A percentile compares a stretch with the other conserved stretches of the same genome.
Evolutionary conservation across 73 alveolate genomes (phyloP).

Genomic region (Effrenium voratum): DNA sequence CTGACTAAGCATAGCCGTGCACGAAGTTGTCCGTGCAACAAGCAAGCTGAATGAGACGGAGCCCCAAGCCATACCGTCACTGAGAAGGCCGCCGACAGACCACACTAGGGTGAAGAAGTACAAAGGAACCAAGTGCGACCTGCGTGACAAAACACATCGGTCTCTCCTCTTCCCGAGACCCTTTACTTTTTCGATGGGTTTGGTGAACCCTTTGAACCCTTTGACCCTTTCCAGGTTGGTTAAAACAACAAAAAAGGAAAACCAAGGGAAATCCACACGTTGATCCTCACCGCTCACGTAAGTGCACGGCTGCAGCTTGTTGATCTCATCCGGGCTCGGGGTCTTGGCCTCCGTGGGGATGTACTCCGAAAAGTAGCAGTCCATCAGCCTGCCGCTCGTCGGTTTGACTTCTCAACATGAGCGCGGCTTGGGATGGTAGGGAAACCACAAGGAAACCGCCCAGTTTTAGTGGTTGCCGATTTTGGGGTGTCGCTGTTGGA

Average conservation of each 20-base stretch:
- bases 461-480: too few relatives aligned
- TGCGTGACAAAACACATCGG: background rate
- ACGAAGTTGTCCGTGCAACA: too few relatives aligned
- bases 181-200: background rate
- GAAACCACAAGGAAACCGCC: too few relatives aligned
- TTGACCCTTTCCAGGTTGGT: background rate
- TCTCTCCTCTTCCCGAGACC: background rate
- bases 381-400: slow-evolving; percentile 95
- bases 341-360: slow-evolving; percentile 95
- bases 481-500: too few relatives aligned
- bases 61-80: too few relatives aligned
- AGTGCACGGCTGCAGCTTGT: slow-evolving; percentile 94
- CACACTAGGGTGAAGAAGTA: slow-evolving; percentile 80
- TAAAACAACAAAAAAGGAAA: background rate
- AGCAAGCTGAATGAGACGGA: too few relatives aligned
- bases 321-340: slow-evolving; percentile 94
- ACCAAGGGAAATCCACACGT: background rate
- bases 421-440: too few relatives aligned
- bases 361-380: slow-evolving; percentile 97
- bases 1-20: too few relatives aligned
- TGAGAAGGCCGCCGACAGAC: slow-evolving; percentile 45
- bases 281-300: background rate
- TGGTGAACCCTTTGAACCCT: background rate
- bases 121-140: slow-evolving; percentile 83
- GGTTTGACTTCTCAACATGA: too few relatives aligned